These are phyloP conservation scores for Graphilbum sp. DNA, from an alignment of 2,329 filamentous ascomycete genomes.

Conservation along the genomic window DNA sequence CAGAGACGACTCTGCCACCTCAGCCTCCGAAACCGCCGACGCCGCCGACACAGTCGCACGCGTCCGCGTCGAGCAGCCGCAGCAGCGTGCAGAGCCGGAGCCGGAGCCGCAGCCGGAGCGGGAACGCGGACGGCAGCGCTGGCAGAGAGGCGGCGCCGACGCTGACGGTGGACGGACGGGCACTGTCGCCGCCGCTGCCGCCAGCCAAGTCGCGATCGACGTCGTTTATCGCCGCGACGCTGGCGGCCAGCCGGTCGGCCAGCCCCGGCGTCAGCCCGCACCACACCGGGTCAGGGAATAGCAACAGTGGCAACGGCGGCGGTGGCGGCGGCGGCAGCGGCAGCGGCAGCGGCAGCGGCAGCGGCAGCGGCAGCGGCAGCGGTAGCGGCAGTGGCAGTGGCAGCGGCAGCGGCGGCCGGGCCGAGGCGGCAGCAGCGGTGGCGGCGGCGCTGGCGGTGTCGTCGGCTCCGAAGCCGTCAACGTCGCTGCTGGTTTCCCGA, in stretches of 20 bases:
- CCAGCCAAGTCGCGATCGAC: constrained; percentile 18
- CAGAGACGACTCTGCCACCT: too few relatives aligned
- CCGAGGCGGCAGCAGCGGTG: too few relatives aligned
- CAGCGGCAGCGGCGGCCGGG: too few relatives aligned
- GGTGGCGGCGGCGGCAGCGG: constrained; percentile 10
- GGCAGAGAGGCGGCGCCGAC: background rate
- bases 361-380: constrained; percentile 4
- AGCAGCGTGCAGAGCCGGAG: constrained; percentile 9
- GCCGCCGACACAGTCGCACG: too few relatives aligned
- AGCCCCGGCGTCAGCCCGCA: constrained; percentile 28
- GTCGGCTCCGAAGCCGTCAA: too few relatives aligned
- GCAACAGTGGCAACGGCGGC: constrained; percentile 2
- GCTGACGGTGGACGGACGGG: background rate
- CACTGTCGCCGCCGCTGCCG: background rate
- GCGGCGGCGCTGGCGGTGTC: too few relatives aligned
- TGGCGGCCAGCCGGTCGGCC: constrained; percentile 44
- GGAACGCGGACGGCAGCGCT: background rate
- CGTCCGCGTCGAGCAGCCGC: too few relatives aligned
- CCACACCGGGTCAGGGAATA: constrained; percentile 17
- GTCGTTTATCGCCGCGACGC: constrained; percentile 43
- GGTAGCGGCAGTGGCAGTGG: constrained; percentile 4
- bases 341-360: background rate
- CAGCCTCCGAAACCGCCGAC: too few relatives aligned
- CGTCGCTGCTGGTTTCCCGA: too few relatives aligned
- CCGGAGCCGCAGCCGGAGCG: background rate